Evolutionary conservation across 345 rosid species (phyloP).

Genomic region (Alliaria petiolata): DNA sequence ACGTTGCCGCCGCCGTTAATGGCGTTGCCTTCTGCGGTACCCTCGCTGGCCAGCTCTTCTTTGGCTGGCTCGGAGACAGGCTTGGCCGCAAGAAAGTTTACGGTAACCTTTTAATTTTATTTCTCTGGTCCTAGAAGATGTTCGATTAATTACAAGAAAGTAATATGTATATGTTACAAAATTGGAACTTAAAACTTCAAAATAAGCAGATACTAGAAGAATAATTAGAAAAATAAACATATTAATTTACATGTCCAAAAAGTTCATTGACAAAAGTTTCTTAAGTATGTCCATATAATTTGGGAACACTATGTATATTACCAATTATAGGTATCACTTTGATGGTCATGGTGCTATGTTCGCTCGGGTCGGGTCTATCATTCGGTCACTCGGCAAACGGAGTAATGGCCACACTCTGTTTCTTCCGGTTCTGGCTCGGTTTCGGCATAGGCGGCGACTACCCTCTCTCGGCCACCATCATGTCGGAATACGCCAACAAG

Average conservation of each 20-base stretch:
- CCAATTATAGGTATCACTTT: slow-evolving; percentile 47
- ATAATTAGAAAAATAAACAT: neutral
- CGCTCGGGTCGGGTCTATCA: slow-evolving; percentile 65
- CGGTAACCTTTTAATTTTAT: slow-evolving; percentile 18
- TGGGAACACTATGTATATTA: neutral
- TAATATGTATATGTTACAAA: neutral
- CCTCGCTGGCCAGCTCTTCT: slow-evolving; percentile 39
- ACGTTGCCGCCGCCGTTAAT: slow-evolving; percentile 32
- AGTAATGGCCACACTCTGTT: slow-evolving; percentile 56
- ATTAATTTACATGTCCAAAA: neutral
- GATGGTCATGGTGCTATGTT: slow-evolving; percentile 70
- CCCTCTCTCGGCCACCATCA: slow-evolving; percentile 74
- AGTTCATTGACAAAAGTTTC: neutral
- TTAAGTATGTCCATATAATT: neutral
- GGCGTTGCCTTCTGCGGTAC: slow-evolving; percentile 37
- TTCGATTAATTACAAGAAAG: neutral
- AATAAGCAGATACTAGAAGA: neutral
- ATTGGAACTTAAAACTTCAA: neutral
- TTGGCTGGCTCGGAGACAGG: slow-evolving; percentile 45
- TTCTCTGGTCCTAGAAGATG: neutral
- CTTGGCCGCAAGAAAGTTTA: slow-evolving; percentile 42
- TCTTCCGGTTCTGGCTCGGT: slow-evolving; percentile 87
- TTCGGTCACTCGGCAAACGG: slow-evolving; percentile 46
- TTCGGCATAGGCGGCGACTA: slow-evolving; percentile 87
- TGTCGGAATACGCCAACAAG: slow-evolving; percentile 74